Conservation (phyloP, 2,329 filamentous ascomycete genomes). For the Neofusicoccum sp. region DNA sequence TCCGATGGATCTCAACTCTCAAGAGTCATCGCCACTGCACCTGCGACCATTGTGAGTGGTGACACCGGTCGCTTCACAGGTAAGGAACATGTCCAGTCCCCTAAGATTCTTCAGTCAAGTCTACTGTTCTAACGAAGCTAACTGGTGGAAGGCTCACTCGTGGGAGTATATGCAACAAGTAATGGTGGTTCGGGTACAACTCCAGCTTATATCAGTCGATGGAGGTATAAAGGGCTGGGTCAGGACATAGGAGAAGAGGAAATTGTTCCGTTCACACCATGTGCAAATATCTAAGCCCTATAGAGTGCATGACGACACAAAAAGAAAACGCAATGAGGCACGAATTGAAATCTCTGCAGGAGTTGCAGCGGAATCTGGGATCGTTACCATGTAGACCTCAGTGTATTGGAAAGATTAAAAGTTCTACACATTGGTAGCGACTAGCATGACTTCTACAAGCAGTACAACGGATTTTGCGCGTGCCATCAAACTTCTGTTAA, state of each 20-base stretch:
- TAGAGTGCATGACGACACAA: too few species aligned
- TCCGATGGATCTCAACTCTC: constrained; percentile 22
- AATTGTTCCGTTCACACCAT: constrained; percentile 35
- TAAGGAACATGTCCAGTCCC: neutral
- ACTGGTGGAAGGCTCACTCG: constrained; percentile 45
- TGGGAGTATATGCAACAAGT: constrained; percentile 57
- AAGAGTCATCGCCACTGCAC: constrained; percentile 28
- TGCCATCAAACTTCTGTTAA: too few species aligned
- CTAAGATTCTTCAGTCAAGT: too few species aligned
- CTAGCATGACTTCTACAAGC: too few species aligned
- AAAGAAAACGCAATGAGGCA: too few species aligned
- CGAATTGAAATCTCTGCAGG: too few species aligned
- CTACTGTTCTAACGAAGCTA: neutral
- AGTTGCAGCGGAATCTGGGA: too few species aligned
- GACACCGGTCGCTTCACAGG: constrained; percentile 27
- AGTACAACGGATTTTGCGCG: too few species aligned
- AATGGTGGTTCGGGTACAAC: constrained; percentile 51
- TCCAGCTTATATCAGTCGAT: constrained; percentile 52
- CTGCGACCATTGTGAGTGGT: constrained; percentile 34
- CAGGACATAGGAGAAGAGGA: constrained; percentile 36
- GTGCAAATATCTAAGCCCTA: too few species aligned
- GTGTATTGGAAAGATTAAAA: too few species aligned
- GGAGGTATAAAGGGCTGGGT: constrained; percentile 46
- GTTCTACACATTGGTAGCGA: too few species aligned
- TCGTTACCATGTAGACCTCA: too few species aligned